Evolutionary conservation across 1,284 basidiomycete species (phyloP).

Genomic region (Boletus subluridellus): DNA sequence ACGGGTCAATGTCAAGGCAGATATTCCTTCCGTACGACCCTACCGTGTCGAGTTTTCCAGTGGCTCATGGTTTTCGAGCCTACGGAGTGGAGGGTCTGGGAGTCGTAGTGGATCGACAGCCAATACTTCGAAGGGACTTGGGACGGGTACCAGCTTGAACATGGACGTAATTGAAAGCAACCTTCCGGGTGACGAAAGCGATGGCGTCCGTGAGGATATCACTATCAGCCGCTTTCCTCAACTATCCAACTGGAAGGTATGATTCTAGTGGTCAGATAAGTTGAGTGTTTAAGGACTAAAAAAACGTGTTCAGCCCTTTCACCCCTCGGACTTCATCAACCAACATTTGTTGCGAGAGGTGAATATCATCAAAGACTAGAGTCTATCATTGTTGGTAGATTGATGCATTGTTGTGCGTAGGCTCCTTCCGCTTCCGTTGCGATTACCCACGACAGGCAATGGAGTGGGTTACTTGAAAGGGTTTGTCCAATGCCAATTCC

Average conservation of each 20-base stretch:
- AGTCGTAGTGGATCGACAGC: background rate
- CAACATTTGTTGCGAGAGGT: slow-evolving; percentile 11
- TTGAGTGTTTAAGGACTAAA: too few relatives aligned
- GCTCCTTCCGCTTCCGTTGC: slow-evolving; percentile 3
- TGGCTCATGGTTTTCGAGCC: background rate
- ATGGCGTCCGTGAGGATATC: background rate
- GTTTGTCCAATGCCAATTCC: background rate
- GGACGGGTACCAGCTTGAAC: too few relatives aligned
- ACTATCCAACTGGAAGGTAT: too few relatives aligned
- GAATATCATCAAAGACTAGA: background rate
- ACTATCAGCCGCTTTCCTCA: background rate
- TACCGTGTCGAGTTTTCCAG: background rate
- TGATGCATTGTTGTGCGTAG: background rate
- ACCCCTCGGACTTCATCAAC: slow-evolving; percentile 21
- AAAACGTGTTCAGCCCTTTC: slow-evolving; percentile 2
- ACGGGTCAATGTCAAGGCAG: slow-evolving; percentile 5
- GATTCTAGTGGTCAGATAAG: too few relatives aligned
- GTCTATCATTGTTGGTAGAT: background rate
- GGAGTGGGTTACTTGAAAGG: background rate
- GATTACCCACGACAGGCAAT: too few relatives aligned
- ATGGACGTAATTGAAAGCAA: background rate
- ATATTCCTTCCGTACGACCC: slow-evolving; percentile 1
- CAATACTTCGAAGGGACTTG: too few relatives aligned
- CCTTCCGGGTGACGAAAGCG: background rate
- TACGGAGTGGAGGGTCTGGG: background rate